Conservation (phyloP, 2,329 filamentous ascomycete genomes). For the Juglanconis sp. region DNA sequence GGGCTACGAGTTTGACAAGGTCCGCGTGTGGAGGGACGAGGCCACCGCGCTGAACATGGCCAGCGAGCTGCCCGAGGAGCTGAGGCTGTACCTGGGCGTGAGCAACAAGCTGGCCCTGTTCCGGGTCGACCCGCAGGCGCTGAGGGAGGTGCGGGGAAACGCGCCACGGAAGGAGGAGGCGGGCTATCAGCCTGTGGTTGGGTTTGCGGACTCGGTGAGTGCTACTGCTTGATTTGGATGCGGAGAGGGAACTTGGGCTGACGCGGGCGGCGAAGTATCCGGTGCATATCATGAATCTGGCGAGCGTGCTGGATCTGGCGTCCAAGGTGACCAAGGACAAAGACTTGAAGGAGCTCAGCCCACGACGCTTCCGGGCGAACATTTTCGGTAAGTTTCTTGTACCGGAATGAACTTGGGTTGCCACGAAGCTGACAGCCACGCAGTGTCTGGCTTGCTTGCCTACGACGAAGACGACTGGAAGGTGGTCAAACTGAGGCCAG, state of each 20-base stretch:
- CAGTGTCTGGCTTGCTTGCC: slow-evolving; percentile 58
- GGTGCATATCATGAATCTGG: slow-evolving; percentile 64
- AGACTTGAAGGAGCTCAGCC: slow-evolving; percentile 50
- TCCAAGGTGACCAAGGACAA: slow-evolving; percentile 49
- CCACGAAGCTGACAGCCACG: neutral
- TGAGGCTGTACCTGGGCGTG: slow-evolving; percentile 64
- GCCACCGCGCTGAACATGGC: slow-evolving; percentile 54
- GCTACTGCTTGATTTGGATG: neutral
- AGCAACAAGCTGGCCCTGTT: slow-evolving; percentile 66
- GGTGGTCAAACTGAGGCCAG: slow-evolving; percentile 50
- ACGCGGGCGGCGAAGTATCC: slow-evolving; percentile 53
- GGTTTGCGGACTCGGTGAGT: slow-evolving; percentile 68
- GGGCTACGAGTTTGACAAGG: slow-evolving; percentile 57
- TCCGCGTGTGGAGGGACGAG: slow-evolving; percentile 64
- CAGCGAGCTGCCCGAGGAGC: slow-evolving; percentile 57
- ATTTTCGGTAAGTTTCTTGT: slow-evolving; percentile 53
- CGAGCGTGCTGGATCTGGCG: slow-evolving; percentile 61
- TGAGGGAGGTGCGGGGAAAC: slow-evolving; percentile 57
- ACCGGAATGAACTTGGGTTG: neutral
- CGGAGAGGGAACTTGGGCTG: neutral
- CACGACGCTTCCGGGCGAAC: slow-evolving; percentile 67
- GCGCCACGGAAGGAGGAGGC: slow-evolving; percentile 56
- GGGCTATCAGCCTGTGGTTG: slow-evolving; percentile 62
- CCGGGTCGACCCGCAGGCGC: slow-evolving; percentile 56
- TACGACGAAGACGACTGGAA: slow-evolving; percentile 73